These are phyloP conservation scores for Nicotiana noctiflora DNA, from an alignment of 257 asterid genomes.

Conservation along the genomic window DNA sequence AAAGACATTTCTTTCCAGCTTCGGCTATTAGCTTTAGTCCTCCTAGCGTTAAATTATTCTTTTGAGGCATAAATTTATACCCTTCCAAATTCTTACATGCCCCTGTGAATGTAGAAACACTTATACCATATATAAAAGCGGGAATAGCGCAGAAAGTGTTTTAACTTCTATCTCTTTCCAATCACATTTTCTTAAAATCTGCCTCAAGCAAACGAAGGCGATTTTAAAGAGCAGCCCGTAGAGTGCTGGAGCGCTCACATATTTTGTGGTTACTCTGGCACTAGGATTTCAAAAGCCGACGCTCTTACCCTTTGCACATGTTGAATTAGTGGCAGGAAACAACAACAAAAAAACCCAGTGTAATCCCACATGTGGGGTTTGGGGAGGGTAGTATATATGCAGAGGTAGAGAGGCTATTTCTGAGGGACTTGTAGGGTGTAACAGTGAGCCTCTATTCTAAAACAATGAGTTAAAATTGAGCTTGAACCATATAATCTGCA, in stretches of 20 bases:
- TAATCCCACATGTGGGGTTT: too few species aligned
- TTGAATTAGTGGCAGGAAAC: too few species aligned
- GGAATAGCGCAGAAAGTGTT: neutral
- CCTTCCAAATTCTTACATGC: constrained; percentile 23
- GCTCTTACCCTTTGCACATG: neutral
- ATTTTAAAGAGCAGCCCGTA: neutral
- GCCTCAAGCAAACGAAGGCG: neutral
- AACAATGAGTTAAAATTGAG: too few species aligned
- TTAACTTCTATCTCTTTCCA: neutral
- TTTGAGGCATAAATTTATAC: constrained; percentile 23
- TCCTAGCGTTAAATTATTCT: constrained; percentile 20
- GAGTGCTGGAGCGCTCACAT: neutral
- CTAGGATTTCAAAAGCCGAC: neutral
- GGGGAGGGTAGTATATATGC: too few species aligned
- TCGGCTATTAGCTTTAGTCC: constrained; percentile 25
- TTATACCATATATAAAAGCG: neutral
- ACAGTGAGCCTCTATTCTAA: too few species aligned
- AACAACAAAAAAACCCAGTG: too few species aligned
- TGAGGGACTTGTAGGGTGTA: too few species aligned
- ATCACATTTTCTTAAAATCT: neutral
- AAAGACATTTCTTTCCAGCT: constrained; percentile 27
- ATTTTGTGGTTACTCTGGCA: neutral
- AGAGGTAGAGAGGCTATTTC: too few species aligned
- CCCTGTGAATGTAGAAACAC: constrained; percentile 27
- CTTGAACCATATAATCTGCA: too few species aligned